Evolutionary conservation across 805 yeast species (phyloP).

Genomic region (Myxozyma vanderwaltii): DNA sequence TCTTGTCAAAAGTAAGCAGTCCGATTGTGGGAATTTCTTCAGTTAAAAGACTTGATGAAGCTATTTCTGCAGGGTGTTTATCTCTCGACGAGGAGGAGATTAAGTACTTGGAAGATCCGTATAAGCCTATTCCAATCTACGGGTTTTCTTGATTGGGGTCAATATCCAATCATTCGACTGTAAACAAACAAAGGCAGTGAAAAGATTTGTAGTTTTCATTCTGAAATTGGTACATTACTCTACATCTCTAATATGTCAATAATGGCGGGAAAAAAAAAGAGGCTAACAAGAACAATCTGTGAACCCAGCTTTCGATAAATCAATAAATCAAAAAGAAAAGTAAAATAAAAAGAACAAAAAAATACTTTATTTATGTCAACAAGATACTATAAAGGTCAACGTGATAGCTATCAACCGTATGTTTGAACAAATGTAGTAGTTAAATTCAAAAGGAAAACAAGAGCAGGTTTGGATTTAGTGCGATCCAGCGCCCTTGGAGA

Average conservation of each 20-base stretch:
- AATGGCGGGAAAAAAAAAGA: neutral
- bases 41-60: constrained; percentile 55
- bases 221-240: neutral
- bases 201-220: too few species aligned
- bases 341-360: too few species aligned
- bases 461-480: constrained; percentile 43
- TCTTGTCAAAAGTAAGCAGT: constrained; percentile 50
- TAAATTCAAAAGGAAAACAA: neutral
- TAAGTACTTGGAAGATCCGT: constrained; percentile 41
- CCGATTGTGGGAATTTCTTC: constrained; percentile 61
- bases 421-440: neutral
- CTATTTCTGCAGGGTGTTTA: constrained; percentile 48
- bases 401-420: too few species aligned
- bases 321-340: neutral
- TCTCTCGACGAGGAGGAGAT: constrained; percentile 47
- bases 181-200: neutral
- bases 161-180: too few species aligned
- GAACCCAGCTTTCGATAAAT: neutral
- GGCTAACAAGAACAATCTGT: neutral
- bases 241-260: neutral
- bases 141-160: neutral
- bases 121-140: constrained; percentile 11
- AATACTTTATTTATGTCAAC: too few species aligned
- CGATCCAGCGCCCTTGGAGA: constrained; percentile 76
- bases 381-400: too few species aligned